These are phyloP conservation scores for Pseudocercospora cruenta DNA, from an alignment of 2,329 filamentous ascomycete species.

Conservation along the genomic window DNA sequence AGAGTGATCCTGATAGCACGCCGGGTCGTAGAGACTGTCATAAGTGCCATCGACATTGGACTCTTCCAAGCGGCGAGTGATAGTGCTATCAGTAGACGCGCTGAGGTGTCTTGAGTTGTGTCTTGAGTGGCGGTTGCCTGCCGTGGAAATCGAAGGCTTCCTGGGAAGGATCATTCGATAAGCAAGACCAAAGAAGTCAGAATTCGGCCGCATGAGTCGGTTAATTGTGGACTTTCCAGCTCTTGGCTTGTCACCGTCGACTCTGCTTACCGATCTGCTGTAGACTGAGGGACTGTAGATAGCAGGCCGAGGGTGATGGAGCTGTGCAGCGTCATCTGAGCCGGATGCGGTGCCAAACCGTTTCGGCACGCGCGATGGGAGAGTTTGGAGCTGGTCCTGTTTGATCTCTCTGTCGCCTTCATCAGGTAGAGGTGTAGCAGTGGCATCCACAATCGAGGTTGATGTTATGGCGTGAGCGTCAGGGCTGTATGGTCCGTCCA, in stretches of 20 bases:
- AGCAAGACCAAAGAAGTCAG: slow-evolving; percentile 13
- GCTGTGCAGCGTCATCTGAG: background rate
- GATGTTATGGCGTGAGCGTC: slow-evolving; percentile 17
- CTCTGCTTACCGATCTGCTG: slow-evolving; percentile 15
- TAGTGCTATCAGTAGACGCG: slow-evolving; percentile 17
- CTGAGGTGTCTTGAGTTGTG: slow-evolving; percentile 7
- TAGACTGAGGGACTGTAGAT: slow-evolving; percentile 18
- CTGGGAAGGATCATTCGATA: slow-evolving; percentile 20
- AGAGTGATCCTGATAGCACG: background rate
- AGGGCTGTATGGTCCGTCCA: slow-evolving; percentile 9
- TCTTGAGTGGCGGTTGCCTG: background rate
- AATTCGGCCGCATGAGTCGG: background rate
- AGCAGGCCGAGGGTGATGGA: background rate
- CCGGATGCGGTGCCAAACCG: slow-evolving; percentile 11
- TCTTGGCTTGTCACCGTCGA: slow-evolving; percentile 6
- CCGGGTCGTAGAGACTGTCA: background rate
- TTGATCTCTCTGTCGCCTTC: background rate
- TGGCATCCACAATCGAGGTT: background rate
- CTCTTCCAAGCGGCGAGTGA: slow-evolving; percentile 15
- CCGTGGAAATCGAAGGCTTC: background rate
- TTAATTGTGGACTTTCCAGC: background rate
- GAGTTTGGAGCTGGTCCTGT: background rate
- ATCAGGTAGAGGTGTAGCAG: background rate
- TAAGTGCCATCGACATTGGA: slow-evolving; percentile 8
- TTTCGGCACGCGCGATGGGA: background rate